Conservation (phyloP, 2,329 filamentous ascomycete species). For the Aspergillus eucalypticola region DNA sequence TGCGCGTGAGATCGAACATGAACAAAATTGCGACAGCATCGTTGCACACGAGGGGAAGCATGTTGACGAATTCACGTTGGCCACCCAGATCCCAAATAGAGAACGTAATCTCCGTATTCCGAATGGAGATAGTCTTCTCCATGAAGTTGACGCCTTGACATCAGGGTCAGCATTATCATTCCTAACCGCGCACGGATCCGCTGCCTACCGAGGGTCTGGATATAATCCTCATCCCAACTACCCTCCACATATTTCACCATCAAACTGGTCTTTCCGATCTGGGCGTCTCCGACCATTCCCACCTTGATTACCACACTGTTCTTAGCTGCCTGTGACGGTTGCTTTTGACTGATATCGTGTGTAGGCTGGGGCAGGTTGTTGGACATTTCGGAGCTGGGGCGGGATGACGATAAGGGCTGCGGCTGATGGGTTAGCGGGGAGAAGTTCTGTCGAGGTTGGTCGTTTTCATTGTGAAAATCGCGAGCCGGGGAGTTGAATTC, state of each 20-base stretch:
- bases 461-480: conserved; percentile 49
- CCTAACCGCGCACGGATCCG: neutral
- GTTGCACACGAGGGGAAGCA: conserved; percentile 98
- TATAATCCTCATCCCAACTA: conserved; percentile 99
- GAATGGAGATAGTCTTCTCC: conserved; percentile 99
- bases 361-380: conserved; percentile 50
- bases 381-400: conserved; percentile 55
- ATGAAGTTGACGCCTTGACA: conserved; percentile 89
- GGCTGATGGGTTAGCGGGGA: conserved; percentile 46
- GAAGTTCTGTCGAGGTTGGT: conserved; percentile 46
- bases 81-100: conserved; percentile 98
- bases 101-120: conserved; percentile 99
- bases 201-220: conserved; percentile 78
- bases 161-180: conserved; percentile 20
- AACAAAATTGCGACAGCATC: conserved; percentile 98
- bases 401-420: conserved; percentile 38
- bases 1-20: conserved; percentile 98
- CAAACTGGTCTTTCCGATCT: conserved; percentile 97
- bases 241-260: conserved; percentile 99
- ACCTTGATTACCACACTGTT: conserved; percentile 94
- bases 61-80: conserved; percentile 98
- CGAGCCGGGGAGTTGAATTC: conserved; percentile 34
- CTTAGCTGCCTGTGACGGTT: conserved; percentile 45
- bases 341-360: conserved; percentile 50
- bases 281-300: conserved; percentile 97